Evolutionary conservation across 2,329 filamentous ascomycete species (phyloP).

Genomic region (Paraphaeosphaeria sporulosa): DNA sequence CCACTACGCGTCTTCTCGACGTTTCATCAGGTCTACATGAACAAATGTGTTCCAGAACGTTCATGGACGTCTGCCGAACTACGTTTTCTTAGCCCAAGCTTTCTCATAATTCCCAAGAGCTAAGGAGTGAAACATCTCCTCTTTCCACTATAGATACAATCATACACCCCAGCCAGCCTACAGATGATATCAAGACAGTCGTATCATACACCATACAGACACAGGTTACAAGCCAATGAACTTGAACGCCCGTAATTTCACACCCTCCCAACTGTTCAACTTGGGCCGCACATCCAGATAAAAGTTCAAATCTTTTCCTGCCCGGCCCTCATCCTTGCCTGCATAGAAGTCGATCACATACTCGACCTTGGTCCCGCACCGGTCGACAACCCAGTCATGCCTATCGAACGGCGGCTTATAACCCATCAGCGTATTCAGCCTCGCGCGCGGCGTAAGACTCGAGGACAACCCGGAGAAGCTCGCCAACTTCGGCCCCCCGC

Average conservation of each 20-base stretch:
- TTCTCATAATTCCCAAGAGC: too few relatives aligned
- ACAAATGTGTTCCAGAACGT: too few relatives aligned
- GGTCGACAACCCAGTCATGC: constrained; percentile 96
- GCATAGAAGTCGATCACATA: constrained; percentile 99
- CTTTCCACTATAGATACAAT: background rate
- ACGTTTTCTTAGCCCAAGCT: too few relatives aligned
- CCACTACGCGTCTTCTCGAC: too few relatives aligned
- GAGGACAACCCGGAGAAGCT: constrained; percentile 76
- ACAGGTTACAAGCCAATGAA: constrained; percentile 55
- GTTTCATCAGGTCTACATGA: too few relatives aligned
- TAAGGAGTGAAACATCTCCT: too few relatives aligned
- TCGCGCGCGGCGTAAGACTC: constrained; percentile 79
- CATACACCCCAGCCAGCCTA: background rate
- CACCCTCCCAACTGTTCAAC: constrained; percentile 68
- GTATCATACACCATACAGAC: constrained; percentile 1
- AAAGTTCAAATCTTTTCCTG: constrained; percentile 63
- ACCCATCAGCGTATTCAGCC: constrained; percentile 83
- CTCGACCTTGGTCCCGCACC: constrained; percentile 84
- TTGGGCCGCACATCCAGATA: constrained; percentile 72
- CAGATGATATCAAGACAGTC: background rate
- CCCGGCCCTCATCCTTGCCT: constrained; percentile 63
- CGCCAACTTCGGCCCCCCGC: constrained; percentile 80
- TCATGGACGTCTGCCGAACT: too few relatives aligned
- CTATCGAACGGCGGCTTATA: constrained; percentile 92
- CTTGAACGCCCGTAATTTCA: constrained; percentile 62